Percentiles rank a stretch among this genome's conserved stretches.
phyloP scores from a whole-genome alignment of 1,139 yeast genomes.

The Blastobotrys malaysiensis region DNA sequence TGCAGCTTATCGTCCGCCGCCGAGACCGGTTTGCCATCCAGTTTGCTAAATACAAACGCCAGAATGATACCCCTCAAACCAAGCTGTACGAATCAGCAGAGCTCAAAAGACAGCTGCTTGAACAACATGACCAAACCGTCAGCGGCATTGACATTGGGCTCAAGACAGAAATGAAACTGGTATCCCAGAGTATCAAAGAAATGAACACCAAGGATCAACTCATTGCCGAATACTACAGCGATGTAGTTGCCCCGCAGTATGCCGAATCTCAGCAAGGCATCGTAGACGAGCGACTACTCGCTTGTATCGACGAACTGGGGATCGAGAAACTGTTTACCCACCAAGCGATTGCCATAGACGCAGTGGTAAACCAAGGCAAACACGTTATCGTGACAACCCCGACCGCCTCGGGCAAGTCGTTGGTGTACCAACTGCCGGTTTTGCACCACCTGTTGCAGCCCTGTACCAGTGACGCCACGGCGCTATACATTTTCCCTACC shows the following conservation, averaged over 20 bases:
- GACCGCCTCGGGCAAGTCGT: conserved; percentile 92
- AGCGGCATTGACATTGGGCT: not conserved
- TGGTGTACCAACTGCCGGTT: conserved; percentile 86
- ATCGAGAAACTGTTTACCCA: conserved; percentile 62
- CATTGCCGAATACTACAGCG: not conserved
- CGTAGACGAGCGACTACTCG: not conserved
- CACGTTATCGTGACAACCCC: conserved; percentile 86
- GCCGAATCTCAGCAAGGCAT: not conserved
- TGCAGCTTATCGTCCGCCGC: not conserved
- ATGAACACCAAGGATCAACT: not conserved
- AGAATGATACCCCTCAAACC: not conserved
- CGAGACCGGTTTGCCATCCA: not conserved
- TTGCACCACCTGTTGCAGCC: conserved; percentile 45
- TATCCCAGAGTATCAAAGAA: not conserved
- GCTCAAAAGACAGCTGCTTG: not conserved
- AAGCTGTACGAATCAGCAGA: not conserved
- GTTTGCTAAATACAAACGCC: not conserved
- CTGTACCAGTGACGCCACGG: conserved; percentile 49
- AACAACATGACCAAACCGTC: not conserved
- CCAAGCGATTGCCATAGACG: conserved; percentile 70
- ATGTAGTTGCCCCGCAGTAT: not conserved
- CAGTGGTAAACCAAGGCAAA: conserved; percentile 42
- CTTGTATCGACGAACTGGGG: conserved; percentile 18
- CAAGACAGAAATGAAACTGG: not conserved
- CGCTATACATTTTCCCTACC: conserved; percentile 89